These are phyloP conservation scores for Leucosporidium yakuticum DNA, from an alignment of 768 basidiomycete genomes.

Conservation along the genomic window DNA sequence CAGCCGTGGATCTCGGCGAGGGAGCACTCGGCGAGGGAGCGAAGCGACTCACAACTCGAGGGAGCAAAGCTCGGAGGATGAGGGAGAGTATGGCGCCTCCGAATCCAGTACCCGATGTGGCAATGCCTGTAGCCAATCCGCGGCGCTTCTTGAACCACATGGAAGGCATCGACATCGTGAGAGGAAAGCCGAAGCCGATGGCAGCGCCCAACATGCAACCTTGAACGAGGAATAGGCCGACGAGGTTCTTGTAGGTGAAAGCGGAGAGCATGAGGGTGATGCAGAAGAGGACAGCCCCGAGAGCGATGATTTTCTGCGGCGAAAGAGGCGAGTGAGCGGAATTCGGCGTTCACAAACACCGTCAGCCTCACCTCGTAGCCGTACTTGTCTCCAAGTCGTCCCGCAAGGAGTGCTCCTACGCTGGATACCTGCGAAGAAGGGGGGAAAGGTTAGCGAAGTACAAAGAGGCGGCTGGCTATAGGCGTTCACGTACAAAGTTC, in stretches of 20 bases:
- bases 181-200: not conserved
- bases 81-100: not conserved
- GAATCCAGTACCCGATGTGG: not conserved
- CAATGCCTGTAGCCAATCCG: not conserved
- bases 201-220: not conserved
- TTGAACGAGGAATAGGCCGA: not conserved
- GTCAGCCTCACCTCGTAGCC: no score
- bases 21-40: no score
- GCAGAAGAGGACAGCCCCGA: not conserved
- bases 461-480: no score
- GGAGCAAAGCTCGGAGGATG: not conserved
- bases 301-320: conserved; percentile 30
- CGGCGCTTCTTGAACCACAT: not conserved
- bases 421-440: no score
- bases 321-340: conserved; percentile 6
- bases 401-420: no score
- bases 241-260: not conserved
- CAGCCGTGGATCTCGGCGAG: no score
- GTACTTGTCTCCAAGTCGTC: no score
- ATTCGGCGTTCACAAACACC: no score
- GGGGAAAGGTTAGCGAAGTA: no score
- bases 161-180: not conserved
- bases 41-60: not conserved
- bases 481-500: no score
- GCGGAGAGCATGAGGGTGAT: not conserved